A percentile compares a stretch with the other conserved stretches of the same genome.
phyloP scores from a whole-genome alignment of 305 asterid species.

The Fraxinus xanthoxyloides region DNA sequence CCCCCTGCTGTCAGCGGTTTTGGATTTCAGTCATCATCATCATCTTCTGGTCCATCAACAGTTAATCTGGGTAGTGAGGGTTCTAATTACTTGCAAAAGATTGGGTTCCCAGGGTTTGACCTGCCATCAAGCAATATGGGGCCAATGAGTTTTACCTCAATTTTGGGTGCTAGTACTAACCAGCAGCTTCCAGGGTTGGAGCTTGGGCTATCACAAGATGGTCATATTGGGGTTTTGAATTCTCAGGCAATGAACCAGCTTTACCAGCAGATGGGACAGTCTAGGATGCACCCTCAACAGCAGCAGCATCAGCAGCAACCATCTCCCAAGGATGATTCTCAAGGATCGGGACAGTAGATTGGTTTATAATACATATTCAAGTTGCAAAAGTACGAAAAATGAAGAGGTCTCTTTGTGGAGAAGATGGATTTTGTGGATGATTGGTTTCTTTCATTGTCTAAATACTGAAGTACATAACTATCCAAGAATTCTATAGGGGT shows the following conservation, averaged over 20 bases:
- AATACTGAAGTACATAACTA: not conserved
- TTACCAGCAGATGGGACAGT: constrained; percentile 58
- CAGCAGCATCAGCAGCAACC: constrained; percentile 33
- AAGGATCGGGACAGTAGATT: constrained; percentile 53
- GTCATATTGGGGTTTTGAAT: constrained; percentile 49
- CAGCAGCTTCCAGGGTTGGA: constrained; percentile 67
- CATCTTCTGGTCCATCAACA: constrained; percentile 42
- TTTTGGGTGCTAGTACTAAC: constrained; percentile 34
- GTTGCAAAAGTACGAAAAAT: not conserved
- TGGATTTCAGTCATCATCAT: not conserved
- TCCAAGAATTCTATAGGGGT: constrained; percentile 20
- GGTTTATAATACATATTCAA: not conserved
- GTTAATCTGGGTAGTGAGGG: constrained; percentile 35
- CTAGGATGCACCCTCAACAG: constrained; percentile 33
- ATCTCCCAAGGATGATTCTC: constrained; percentile 65
- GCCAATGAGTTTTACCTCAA: constrained; percentile 50
- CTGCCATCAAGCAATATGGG: constrained; percentile 40
- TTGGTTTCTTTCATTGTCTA: constrained; percentile 19
- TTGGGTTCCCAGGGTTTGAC: constrained; percentile 60
- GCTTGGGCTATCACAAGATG: constrained; percentile 72
- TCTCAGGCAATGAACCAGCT: constrained; percentile 55
- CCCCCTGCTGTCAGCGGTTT: constrained; percentile 19
- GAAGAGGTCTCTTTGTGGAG: not conserved
- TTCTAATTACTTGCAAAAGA: constrained; percentile 42
- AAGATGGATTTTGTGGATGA: constrained; percentile 16